Evolutionary conservation across 768 basidiomycete genomes (phyloP).

Genomic region (Lentinula aciculospora): DNA sequence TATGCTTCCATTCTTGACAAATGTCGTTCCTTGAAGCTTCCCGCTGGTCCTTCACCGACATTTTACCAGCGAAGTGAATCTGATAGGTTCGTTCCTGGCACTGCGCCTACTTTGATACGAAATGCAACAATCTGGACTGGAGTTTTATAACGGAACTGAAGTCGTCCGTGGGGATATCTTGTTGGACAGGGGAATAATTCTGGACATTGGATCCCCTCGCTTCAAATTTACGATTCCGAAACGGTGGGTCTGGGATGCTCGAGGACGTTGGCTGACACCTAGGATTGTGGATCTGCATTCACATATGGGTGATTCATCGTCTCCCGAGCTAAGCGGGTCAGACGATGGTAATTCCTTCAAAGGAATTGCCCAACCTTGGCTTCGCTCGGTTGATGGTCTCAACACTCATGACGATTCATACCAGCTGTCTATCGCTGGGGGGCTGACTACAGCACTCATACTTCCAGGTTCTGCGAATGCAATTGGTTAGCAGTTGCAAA

Average conservation of each 20-base stretch:
- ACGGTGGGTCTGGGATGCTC: constrained; percentile 42
- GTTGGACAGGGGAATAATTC: constrained; percentile 64
- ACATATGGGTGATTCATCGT: constrained; percentile 51
- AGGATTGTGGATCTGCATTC: constrained; percentile 66
- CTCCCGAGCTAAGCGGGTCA: constrained; percentile 40
- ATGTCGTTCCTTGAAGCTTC: not conserved
- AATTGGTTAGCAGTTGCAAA: constrained; percentile 39
- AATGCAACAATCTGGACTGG: constrained; percentile 89
- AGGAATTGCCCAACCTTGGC: constrained; percentile 47
- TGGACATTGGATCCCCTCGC: constrained; percentile 46
- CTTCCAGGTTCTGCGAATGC: constrained; percentile 70
- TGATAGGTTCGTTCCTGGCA: constrained; percentile 63
- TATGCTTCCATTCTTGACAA: not conserved
- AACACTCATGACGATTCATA: constrained; percentile 80
- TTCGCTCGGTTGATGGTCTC: constrained; percentile 71
- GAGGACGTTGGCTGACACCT: constrained; percentile 78
- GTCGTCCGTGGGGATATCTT: constrained; percentile 63
- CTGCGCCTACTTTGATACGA: constrained; percentile 56
- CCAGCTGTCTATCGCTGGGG: constrained; percentile 65
- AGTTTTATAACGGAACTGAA: constrained; percentile 55
- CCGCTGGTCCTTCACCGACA: not conserved
- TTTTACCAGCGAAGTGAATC: constrained; percentile 24
- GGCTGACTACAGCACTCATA: constrained; percentile 72
- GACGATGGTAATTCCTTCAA: constrained; percentile 52
- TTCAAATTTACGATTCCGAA: constrained; percentile 10